phyloP scores from a whole-genome alignment of 805 yeast genomes.

The Debaryomyces tyrocola region DNA sequence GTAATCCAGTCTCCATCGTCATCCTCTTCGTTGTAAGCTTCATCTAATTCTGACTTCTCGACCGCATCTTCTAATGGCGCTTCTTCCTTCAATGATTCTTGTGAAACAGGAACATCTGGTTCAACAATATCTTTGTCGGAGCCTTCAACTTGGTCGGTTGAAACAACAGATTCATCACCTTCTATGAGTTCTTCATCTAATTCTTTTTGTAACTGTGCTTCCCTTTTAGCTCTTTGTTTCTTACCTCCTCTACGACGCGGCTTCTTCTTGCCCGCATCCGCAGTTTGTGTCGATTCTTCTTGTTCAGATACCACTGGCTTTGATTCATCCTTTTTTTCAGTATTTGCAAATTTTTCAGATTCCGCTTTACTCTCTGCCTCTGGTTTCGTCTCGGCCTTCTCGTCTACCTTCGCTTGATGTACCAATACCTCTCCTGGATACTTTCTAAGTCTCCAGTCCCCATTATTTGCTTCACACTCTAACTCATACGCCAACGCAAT shows the following conservation, averaged over 20 bases:
- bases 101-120: neutral
- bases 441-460: conserved; percentile 69
- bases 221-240: conserved; percentile 61
- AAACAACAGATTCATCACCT: conserved; percentile 5
- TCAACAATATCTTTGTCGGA: neutral
- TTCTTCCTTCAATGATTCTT: neutral
- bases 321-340: conserved; percentile 12
- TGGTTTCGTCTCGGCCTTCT: conserved; percentile 8
- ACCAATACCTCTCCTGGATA: conserved; percentile 63
- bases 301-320: conserved; percentile 2
- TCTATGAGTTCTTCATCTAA: conserved; percentile 17
- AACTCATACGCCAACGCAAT: conserved; percentile 89
- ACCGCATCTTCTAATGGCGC: neutral
- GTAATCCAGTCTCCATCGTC: conserved; percentile 93
- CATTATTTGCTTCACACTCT: conserved; percentile 67
- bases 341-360: conserved; percentile 21
- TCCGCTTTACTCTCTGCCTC: conserved; percentile 13
- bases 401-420: conserved; percentile 20
- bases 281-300: conserved; percentile 7
- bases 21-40: conserved; percentile 70
- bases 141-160: neutral
- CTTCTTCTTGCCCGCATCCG: conserved; percentile 12
- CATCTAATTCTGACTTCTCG: conserved; percentile 25
- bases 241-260: conserved; percentile 63
- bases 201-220: conserved; percentile 32